These are phyloP conservation scores for Tinospora cordifolia DNA, from an alignment of 164 flowering plant species.

Conservation along the genomic window DNA sequence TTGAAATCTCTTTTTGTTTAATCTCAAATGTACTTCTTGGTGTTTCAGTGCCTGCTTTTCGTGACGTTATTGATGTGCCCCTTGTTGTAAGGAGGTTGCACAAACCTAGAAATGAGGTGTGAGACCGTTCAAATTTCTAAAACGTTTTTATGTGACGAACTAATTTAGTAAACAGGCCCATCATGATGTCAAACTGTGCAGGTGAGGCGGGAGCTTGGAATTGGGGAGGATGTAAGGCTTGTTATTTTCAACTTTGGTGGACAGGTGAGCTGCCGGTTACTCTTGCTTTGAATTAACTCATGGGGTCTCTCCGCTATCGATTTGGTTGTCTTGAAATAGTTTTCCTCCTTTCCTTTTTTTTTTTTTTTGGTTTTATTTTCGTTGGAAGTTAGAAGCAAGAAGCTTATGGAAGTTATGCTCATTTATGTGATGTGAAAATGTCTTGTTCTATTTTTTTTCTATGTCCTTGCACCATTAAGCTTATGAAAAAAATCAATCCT, in stretches of 20 bases:
- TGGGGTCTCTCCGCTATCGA: neutral
- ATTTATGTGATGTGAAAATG: neutral
- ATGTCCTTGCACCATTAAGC: neutral
- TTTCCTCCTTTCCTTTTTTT: neutral
- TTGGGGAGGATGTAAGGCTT: slow-evolving; percentile 70
- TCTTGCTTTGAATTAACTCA: neutral
- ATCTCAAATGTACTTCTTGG: slow-evolving; percentile 2
- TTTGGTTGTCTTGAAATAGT: neutral
- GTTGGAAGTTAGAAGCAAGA: neutral
- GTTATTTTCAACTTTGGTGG: slow-evolving; percentile 95
- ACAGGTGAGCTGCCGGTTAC: slow-evolving; percentile 42
- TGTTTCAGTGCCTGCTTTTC: slow-evolving; percentile 93
- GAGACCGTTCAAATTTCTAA: neutral
- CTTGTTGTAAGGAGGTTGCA: slow-evolving; percentile 89
- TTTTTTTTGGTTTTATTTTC: neutral
- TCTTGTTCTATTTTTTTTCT: neutral
- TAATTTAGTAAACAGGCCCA: neutral
- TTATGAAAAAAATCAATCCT: neutral
- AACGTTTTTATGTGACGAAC: neutral
- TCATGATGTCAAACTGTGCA: slow-evolving; percentile 13
- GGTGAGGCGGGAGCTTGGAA: slow-evolving; percentile 82
- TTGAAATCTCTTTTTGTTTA: neutral
- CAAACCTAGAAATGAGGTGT: slow-evolving; percentile 33
- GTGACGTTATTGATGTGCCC: slow-evolving; percentile 93
- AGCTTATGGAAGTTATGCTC: neutral